Conservation (phyloP, 495 filamentous ascomycete genomes). For the Patellaria atrata region DNA sequence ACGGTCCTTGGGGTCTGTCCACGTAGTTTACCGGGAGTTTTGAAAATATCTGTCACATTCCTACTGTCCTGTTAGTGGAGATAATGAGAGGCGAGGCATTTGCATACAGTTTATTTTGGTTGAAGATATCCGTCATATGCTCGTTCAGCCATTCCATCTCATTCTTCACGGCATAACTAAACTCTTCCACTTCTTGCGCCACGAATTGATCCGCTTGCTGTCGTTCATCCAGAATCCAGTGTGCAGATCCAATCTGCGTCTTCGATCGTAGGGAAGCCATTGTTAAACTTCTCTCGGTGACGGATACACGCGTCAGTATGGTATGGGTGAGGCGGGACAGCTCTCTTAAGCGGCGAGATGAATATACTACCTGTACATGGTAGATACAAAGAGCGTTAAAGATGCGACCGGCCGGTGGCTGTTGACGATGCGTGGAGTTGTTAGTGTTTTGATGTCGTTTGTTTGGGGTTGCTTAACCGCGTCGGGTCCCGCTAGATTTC, state of each 20-base stretch:
- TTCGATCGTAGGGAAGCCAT: constrained; percentile 24
- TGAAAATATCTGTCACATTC: constrained; percentile 84
- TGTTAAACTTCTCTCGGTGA: not conserved
- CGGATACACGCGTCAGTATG: constrained; percentile 4
- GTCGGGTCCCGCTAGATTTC: too few relatives aligned
- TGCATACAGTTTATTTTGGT: constrained; percentile 64
- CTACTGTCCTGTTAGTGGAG: constrained; percentile 35
- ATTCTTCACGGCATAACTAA: constrained; percentile 74
- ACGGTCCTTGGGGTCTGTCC: constrained; percentile 83
- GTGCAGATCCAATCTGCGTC: constrained; percentile 44
- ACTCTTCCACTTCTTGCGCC: constrained; percentile 70
- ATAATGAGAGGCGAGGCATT: constrained; percentile 8
- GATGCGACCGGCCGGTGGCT: not conserved
- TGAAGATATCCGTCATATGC: constrained; percentile 91
- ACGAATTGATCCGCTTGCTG: constrained; percentile 46
- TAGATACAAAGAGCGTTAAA: not conserved
- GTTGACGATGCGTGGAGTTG: constrained; percentile 2
- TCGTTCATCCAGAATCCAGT: constrained; percentile 56
- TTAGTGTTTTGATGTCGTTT: constrained; percentile 3
- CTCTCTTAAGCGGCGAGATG: too few relatives aligned
- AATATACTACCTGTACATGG: constrained; percentile 1
- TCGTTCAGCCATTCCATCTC: constrained; percentile 95
- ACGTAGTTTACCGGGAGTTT: constrained; percentile 85
- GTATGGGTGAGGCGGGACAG: too few relatives aligned
- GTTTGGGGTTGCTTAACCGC: constrained; percentile 2